These are phyloP conservation scores for Apophysomyces trapeziformis DNA, from an alignment of 371 early-diverging fungal genomes.

Conservation along the genomic window DNA sequence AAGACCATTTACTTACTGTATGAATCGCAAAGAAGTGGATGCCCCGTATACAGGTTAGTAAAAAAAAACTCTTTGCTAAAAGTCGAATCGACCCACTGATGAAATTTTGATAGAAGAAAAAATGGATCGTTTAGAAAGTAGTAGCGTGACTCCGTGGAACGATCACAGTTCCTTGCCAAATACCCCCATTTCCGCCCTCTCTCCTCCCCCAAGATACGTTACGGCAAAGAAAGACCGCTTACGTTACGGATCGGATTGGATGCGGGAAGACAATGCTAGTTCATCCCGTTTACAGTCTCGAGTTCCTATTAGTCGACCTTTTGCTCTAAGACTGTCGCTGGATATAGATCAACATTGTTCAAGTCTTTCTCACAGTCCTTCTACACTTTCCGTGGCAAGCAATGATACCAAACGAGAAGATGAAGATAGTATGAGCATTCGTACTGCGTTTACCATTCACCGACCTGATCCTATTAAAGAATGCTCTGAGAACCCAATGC, in stretches of 20 bases:
- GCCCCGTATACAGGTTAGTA: neutral
- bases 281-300: slow-evolving; percentile 11
- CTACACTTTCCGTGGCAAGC: slow-evolving; percentile 11
- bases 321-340: slow-evolving; percentile 37
- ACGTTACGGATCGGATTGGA: slow-evolving; percentile 10
- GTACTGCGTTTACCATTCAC: neutral
- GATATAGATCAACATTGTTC: slow-evolving; percentile 34
- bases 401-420: slow-evolving; percentile 1
- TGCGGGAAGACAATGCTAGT: slow-evolving; percentile 9
- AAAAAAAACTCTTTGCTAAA: neutral
- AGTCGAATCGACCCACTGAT: too few relatives aligned
- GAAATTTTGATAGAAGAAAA: neutral
- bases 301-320: slow-evolving; percentile 16
- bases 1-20: slow-evolving; percentile 16
- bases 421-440: neutral
- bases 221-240: slow-evolving; percentile 18
- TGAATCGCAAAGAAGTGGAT: slow-evolving; percentile 5
- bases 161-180: slow-evolving; percentile 8
- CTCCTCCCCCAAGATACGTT: slow-evolving; percentile 31
- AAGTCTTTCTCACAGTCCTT: slow-evolving; percentile 5
- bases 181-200: slow-evolving; percentile 24
- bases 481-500: neutral
- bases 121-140: neutral
- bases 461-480: neutral
- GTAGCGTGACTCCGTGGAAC: slow-evolving; percentile 16